A percentile compares a stretch with the other conserved stretches of the same genome.
Conservation (phyloP, 2,329 filamentous ascomycete species). For the Colletotrichum sp. region DNA sequence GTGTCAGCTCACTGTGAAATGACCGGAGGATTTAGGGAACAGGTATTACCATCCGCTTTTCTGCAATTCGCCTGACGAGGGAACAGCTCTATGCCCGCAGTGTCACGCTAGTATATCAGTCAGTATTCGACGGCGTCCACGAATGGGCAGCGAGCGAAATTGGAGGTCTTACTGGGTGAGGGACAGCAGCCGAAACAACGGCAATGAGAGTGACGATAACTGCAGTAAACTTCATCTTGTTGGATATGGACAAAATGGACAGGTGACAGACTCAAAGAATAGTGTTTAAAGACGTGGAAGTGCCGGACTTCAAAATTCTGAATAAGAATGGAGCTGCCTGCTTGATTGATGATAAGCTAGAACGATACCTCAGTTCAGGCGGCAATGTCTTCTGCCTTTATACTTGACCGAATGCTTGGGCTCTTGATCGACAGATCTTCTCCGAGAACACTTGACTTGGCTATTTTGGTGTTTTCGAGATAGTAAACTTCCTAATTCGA, state of each 20-base stretch:
- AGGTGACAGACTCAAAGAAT: background rate
- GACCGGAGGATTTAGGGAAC: background rate
- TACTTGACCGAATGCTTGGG: background rate
- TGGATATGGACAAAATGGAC: rapidly evolving
- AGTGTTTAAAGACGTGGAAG: background rate
- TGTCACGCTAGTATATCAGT: background rate
- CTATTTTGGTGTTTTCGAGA: background rate
- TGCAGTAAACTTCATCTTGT: background rate
- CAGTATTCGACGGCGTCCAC: background rate
- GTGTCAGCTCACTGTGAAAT: background rate
- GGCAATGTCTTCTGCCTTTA: background rate
- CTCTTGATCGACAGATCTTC: background rate
- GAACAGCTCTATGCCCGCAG: background rate
- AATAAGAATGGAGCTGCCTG: background rate
- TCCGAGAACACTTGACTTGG: background rate
- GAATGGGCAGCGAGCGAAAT: no score
- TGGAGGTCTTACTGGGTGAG: background rate
- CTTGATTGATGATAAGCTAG: background rate
- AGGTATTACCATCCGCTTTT: background rate
- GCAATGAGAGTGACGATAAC: background rate
- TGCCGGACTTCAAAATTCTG: background rate
- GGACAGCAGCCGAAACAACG: background rate
- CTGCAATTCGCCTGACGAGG: background rate
- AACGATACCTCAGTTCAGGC: background rate
- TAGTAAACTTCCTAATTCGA: background rate